phyloP scores from a whole-genome alignment of 2,329 filamentous ascomycete species.

The Rugonectria rugulosa region DNA sequence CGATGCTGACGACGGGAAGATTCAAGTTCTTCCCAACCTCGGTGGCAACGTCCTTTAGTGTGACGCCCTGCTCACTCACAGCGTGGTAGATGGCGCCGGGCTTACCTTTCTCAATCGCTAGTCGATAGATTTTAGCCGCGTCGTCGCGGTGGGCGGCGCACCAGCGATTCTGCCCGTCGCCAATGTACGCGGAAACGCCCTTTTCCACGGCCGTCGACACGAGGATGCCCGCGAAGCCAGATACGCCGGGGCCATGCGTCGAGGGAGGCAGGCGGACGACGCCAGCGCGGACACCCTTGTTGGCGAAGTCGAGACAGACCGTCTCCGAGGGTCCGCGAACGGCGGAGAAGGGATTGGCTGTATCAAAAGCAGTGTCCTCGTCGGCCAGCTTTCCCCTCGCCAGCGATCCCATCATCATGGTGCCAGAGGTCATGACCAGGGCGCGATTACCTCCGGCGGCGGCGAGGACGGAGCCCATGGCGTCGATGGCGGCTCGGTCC shows the following conservation, averaged over 20 bases:
- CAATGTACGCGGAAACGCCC: constrained; percentile 44
- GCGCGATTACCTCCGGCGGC: constrained; percentile 40
- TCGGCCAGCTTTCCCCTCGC: constrained; percentile 34
- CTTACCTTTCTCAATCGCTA: constrained; percentile 47
- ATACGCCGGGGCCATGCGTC: constrained; percentile 45
- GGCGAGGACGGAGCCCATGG: constrained; percentile 43
- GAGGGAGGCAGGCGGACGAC: constrained; percentile 49
- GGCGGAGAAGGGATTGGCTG: constrained; percentile 10
- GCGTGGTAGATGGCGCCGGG: constrained; percentile 47
- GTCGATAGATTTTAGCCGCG: constrained; percentile 46
- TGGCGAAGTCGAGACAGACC: constrained; percentile 32
- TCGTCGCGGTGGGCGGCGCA: constrained; percentile 48
- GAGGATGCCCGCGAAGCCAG: constrained; percentile 40
- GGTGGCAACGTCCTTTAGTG: constrained; percentile 45
- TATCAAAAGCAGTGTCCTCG: constrained; percentile 40
- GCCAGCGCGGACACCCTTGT: constrained; percentile 42
- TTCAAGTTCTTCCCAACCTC: constrained; percentile 45
- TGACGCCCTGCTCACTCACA: constrained; percentile 45
- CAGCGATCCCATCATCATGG: constrained; percentile 40
- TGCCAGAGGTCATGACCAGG: constrained; percentile 48
- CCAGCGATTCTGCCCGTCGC: constrained; percentile 47
- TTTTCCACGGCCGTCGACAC: constrained; percentile 38
- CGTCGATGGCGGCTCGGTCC: constrained; percentile 46
- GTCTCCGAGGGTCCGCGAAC: constrained; percentile 35
- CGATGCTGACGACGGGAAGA: constrained; percentile 41